Evolutionary conservation across 1,284 basidiomycete species (phyloP), one percentile per base, ranked within the genome.

Genomic region (Ganoderma lucidum): DNA sequence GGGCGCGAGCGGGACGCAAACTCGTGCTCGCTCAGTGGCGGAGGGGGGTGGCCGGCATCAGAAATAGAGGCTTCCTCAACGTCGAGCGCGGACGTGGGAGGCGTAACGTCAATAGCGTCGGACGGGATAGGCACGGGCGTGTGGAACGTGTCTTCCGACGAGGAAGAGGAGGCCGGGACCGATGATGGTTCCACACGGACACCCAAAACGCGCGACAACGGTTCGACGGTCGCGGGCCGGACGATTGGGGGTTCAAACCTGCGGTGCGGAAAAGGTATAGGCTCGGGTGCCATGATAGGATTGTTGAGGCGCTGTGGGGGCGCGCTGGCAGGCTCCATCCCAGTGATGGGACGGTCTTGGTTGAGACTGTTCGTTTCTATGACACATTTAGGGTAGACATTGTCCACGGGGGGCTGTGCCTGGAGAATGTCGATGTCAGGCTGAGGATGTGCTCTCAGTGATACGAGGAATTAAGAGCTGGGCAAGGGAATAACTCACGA

Each of bases 141-240:
- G 35, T 39, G 35, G 3, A 59, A 39, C 56, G 35, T 30, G 32
- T 15, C 35, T 37, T 39, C 37, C n/a, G 56, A 59, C 4, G 35
- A 59, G 19, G 35, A 59, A 9, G 56, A 59, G 30, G 35, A 19
- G 44, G 63, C n/a, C 41, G 63, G 41, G 5, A 65, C 28, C 3
- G 56, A 28, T n/a, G 53, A 35, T 14, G 23, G 48, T 19, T 48
- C 39, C 39, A 64, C 37, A 10, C 10, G 8, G 8, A 62, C 66
- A 28, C 44, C 62, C 12, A 48, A 51, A 12, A 68, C 28, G 39
- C 64, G 39, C 19, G 64, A 64, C 30, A 66, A 28, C 35, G 70
- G 56, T 35, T 64, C 64, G 23, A 62, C 64, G 3, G 70, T 71
- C 19, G 62, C 62, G 0, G 64, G 62, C 19, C 60, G 66, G 8